phyloP scores from a whole-genome alignment of 139 green algal genomes.

The Deuterostichococcus epilithicus region DNA sequence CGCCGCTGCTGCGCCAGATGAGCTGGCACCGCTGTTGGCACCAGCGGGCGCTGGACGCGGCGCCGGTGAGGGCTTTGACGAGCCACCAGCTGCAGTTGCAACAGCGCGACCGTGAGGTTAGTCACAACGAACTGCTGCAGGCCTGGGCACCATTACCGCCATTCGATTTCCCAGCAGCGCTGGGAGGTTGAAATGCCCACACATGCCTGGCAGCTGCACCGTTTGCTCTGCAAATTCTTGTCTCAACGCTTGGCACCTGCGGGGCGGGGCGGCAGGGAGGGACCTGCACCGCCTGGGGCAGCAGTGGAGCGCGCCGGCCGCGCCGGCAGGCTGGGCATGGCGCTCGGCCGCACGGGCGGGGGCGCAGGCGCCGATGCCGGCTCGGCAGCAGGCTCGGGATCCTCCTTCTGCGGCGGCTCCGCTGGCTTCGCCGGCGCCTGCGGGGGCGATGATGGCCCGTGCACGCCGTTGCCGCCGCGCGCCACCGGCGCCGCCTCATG shows the following conservation, averaged over 20 bases:
- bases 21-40: background rate
- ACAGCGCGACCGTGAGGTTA: no score
- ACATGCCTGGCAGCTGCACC: background rate
- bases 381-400: background rate
- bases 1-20: background rate
- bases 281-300: background rate
- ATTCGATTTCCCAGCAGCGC: background rate
- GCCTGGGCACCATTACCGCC: no score
- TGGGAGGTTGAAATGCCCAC: background rate
- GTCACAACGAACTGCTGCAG: no score
- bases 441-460: background rate
- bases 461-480: background rate
- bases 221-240: no score
- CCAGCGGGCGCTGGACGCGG: background rate
- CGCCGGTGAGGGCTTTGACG: background rate
- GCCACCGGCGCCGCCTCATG: no score
- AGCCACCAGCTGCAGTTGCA: no score
- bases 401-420: background rate
- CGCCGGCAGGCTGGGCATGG: conserved; percentile 1
- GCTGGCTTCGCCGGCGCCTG: background rate
- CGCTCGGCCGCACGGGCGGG: background rate
- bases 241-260: no score
- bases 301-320: background rate
- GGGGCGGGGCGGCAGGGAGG: background rate
- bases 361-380: no score